Conservation (phyloP, 169 alveolate species). For the Neospora caninum region DNA sequence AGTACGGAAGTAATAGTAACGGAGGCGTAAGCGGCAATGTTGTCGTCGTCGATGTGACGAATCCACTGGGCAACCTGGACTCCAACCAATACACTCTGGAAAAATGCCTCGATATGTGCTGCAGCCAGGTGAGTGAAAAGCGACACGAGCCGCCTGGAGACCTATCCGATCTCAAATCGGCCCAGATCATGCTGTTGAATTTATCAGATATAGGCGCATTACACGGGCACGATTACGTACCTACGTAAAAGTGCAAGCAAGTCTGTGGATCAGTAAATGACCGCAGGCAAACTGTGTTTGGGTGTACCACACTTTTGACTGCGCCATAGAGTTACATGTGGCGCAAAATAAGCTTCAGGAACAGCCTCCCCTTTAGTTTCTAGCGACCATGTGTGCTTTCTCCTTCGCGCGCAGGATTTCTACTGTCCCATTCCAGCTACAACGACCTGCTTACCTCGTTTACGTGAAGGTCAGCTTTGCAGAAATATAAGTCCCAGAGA, state of each 20-base stretch:
- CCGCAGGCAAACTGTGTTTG: too few relatives aligned
- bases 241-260: too few relatives aligned
- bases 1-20: neutral
- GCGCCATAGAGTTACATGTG: too few relatives aligned
- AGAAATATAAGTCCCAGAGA: neutral
- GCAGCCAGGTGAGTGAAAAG: conserved; percentile 19
- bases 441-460: conserved; percentile 18
- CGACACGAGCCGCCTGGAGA: too few relatives aligned
- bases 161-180: too few relatives aligned
- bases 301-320: too few relatives aligned
- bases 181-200: too few relatives aligned
- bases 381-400: neutral
- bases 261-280: too few relatives aligned
- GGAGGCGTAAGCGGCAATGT: neutral
- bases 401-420: neutral
- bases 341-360: too few relatives aligned
- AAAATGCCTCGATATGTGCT: conserved; percentile 28
- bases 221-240: too few relatives aligned
- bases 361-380: neutral
- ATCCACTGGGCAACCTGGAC: neutral
- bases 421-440: conserved; percentile 32
- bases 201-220: too few relatives aligned
- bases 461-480: conserved; percentile 10
- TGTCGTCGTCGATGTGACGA: conserved; percentile 1
- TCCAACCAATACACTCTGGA: neutral